Evolutionary conservation across 148 eudicot species (phyloP), one percentile per base, ranked within the genome.

Genomic region (Dianthus caryophyllus): DNA sequence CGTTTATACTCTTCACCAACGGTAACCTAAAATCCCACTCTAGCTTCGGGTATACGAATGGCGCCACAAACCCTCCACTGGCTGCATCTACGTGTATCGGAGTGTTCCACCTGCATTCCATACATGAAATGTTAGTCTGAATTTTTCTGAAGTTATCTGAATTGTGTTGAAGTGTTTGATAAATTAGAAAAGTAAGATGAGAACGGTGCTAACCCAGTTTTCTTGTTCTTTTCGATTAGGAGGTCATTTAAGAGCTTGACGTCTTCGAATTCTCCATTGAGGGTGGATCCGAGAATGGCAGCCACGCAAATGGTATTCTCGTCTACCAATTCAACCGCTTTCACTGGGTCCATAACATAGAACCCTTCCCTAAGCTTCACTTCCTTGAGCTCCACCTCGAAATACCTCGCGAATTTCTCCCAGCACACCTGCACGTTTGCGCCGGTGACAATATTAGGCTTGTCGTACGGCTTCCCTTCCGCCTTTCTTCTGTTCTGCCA

Each of bases 41-140:
- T 4, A 82, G 72, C 0, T 82, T 75, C 22, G 85, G 82, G 62
- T 73, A 76, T 53, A 73, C 43, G 60, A 79, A 82, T 52, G 85
- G 85, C 16, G 85, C 82, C 61, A 79, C 75, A 65, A 82, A 82
- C 33, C 82, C 83, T 22, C 85, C 83, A 68, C 85, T 79, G 9
- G 80, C 85, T 41, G 85, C 85, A 71, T 82, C 85, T 20, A 79
- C 85, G 61, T 82, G 83, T 30, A 82, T 82, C 7, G 83, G 83
- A n/a, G 83, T 82, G 38, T 79, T 71, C 85, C 85, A 82, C 66
- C 83, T 80, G 31, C 57, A 66, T 4, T 25, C 41, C 21, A 43
- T 41, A 62, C 9, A 44, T 1, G 44, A 54, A 51, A 21, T 38
- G 2, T 72, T 30, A 55, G 41, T 6, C n/a, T n/a, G n/a, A n/a